Base-by-base conservation (phyloP, 2,329 filamentous ascomycete species). In the Furcasterigmium sp. region DNA sequence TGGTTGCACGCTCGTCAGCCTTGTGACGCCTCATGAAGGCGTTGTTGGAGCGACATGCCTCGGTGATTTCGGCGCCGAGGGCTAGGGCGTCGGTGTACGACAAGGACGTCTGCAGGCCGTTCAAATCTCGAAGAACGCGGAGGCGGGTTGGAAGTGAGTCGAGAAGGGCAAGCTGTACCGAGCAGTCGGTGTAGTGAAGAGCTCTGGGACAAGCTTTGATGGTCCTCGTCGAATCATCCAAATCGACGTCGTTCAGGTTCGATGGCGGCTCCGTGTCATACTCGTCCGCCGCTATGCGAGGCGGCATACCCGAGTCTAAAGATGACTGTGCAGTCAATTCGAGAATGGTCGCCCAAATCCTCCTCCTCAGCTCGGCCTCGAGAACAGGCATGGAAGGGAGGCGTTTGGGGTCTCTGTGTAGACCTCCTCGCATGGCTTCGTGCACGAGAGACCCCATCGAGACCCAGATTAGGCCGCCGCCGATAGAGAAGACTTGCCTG, bases 351-450 rank as follows among this genome's bases (percentile, higher is more conserved):
- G 36, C 36, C 36, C 36, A 37, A 6, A 37, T 19, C 14, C 36
- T 37, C 70, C 9, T 62, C 62, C 68, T 64, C 0, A 68, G 11
- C 41, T 72, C 68, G 1, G 59, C 59, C 32, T 65, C 57, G 3
- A 70, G 43, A 0, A 58, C 10, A 0, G 61, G 47, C 57, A 68
- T 64, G 8, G 44, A 18, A 2, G 61, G 61, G 5, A 70, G 56
- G 39, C 63, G 50, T 30, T 56, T 60, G 0, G 69, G 68, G 36
- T 72, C 68, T 8, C 65, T 64, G 47, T 72, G 65, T 6, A 72
- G 46, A 3, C 67, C 67, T n/a, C 71, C 63, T 39, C 69, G 62
- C 65, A 72, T 70, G 8, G 67, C 67, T n/a, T 44, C 53, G 36
- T 67, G 60, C 8, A 70, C 42, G 0, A 73, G 59, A 0, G 65